phyloP scores from a whole-genome alignment of 345 rosid species.

The Salix dunnii region DNA sequence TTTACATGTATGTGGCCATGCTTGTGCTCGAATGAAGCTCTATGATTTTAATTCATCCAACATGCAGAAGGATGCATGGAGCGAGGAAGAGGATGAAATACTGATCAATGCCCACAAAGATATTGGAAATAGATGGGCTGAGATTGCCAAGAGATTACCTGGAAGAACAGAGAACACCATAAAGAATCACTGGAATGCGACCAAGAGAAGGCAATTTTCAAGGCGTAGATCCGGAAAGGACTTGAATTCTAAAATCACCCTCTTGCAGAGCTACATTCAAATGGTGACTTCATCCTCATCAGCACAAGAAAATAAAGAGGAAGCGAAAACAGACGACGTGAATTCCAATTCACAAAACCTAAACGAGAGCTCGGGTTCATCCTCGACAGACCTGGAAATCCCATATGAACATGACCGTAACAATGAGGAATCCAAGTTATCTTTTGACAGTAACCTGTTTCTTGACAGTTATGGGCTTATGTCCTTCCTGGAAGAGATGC shows the following conservation, averaged over 20 bases:
- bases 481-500: slow-evolving; percentile 20
- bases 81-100: slow-evolving; percentile 52
- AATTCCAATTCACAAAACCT: not conserved
- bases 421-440: not conserved
- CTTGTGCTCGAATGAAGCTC: not conserved
- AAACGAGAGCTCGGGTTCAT: not conserved
- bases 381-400: not conserved
- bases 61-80: slow-evolving; percentile 70
- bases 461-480: slow-evolving; percentile 6
- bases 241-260: not conserved
- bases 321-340: not conserved
- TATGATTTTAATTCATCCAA: not conserved
- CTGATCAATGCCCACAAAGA: slow-evolving; percentile 45
- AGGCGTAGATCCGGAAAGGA: slow-evolving; percentile 35
- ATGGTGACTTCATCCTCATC: slow-evolving; percentile 3
- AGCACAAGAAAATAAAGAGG: not conserved
- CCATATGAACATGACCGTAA: not conserved
- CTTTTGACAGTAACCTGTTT: slow-evolving; percentile 4
- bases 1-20: not conserved
- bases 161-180: slow-evolving; percentile 61
- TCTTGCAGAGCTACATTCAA: slow-evolving; percentile 43
- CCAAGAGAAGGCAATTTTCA: slow-evolving; percentile 25
- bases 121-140: slow-evolving; percentile 71
- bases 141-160: slow-evolving; percentile 52
- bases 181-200: slow-evolving; percentile 34